A percentile compares a stretch with the other conserved stretches of the same genome.
These are phyloP conservation scores for Scutellaria galericulata DNA, from an alignment of 257 asterid genomes.

Conservation along the genomic window DNA sequence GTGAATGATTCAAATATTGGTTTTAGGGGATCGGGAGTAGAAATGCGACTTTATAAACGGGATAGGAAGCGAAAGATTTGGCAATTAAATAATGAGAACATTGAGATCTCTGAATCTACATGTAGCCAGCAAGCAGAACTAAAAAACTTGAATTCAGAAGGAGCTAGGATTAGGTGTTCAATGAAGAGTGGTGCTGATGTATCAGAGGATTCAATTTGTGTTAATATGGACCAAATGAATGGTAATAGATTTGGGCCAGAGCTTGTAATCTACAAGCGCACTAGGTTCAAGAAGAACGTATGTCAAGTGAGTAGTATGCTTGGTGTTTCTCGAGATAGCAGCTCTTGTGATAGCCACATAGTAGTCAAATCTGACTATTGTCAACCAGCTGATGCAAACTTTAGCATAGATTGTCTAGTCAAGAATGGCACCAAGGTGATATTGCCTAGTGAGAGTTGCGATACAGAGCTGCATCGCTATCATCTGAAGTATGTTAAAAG, in stretches of 20 bases:
- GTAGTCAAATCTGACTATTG: constrained; percentile 33
- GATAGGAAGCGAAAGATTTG: constrained; percentile 46
- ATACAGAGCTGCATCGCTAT: constrained; percentile 42
- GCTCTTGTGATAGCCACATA: constrained; percentile 34
- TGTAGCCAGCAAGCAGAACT: constrained; percentile 29
- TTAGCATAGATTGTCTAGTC: constrained; percentile 18
- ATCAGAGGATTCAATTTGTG: constrained; percentile 33
- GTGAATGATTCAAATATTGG: constrained; percentile 29
- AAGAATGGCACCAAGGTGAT: constrained; percentile 37
- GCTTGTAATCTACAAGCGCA: constrained; percentile 43
- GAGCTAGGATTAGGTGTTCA: constrained; percentile 24
- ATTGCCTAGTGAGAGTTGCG: constrained; percentile 38
- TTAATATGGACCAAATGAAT: constrained; percentile 6
- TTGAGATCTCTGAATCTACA: constrained; percentile 21
- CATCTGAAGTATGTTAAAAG: constrained; percentile 58
- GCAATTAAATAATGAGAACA: constrained; percentile 32
- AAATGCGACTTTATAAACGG: constrained; percentile 46
- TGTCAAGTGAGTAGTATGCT: constrained; percentile 36
- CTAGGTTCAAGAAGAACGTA: constrained; percentile 46
- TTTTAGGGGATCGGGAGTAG: constrained; percentile 31
- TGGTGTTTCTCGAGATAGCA: constrained; percentile 39
- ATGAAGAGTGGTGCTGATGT: constrained; percentile 29
- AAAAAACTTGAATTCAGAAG: constrained; percentile 28
- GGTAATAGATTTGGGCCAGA: constrained; percentile 36
- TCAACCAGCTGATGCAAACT: constrained; percentile 37